Conservation (phyloP, 371 early-diverging fungal genomes). For the Parasitella parasitica region DNA sequence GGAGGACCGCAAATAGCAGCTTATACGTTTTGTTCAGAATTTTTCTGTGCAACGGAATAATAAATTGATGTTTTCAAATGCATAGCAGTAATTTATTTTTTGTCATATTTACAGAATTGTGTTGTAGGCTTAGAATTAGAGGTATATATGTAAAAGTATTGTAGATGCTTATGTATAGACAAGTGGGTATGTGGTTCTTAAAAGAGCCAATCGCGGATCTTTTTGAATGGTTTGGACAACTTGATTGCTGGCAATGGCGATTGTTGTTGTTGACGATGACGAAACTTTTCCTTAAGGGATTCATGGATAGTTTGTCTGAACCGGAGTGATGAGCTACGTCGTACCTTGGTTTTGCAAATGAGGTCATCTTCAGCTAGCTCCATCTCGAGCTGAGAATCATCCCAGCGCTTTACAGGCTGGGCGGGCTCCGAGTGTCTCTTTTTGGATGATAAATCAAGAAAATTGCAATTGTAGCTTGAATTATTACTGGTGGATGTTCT, state of each 20-base stretch:
- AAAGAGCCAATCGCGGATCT: constrained; percentile 10
- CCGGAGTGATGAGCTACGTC: constrained; percentile 26
- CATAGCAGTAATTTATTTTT: not conserved
- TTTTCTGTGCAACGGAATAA: not conserved
- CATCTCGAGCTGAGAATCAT: constrained; percentile 32
- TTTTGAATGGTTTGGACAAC: constrained; percentile 19
- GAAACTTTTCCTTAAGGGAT: constrained; percentile 16
- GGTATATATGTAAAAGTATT: not conserved
- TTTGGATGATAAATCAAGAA: not conserved
- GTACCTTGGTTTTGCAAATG: constrained; percentile 13
- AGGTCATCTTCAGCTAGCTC: constrained; percentile 34
- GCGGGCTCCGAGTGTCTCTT: constrained; percentile 15
- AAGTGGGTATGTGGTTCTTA: not conserved
- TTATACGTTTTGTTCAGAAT: not conserved
- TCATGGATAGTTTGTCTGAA: constrained; percentile 15
- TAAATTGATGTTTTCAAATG: not conserved
- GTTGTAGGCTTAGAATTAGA: not conserved
- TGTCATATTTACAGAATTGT: not conserved
- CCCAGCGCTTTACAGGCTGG: constrained; percentile 20
- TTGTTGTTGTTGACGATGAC: constrained; percentile 21
- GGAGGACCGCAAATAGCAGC: constrained; percentile 21
- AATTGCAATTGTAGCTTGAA: not conserved
- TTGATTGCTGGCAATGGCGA: constrained; percentile 24
- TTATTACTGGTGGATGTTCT: constrained; percentile 2
- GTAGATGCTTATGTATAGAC: not conserved